Percentiles rank a stretch among this genome's conserved stretches.
Conservation (phyloP, 768 basidiomycete genomes). For the Tricholomella constricta region DNA sequence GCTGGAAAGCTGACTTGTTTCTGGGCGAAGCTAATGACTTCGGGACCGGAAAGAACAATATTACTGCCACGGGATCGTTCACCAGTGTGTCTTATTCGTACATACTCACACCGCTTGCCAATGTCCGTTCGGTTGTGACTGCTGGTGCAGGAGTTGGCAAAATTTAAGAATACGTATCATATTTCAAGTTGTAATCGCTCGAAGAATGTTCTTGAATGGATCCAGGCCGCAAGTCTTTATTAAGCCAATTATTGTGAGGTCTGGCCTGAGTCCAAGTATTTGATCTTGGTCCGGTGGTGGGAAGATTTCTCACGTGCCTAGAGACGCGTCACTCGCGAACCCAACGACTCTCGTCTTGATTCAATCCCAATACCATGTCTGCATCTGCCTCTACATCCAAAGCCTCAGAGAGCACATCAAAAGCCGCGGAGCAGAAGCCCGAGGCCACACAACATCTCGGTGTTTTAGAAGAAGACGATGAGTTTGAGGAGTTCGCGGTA, state of each 20-base stretch:
- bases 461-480: slow-evolving; percentile 95
- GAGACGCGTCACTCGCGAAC: slow-evolving; percentile 22
- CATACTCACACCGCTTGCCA: slow-evolving; percentile 18
- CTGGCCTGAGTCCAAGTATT: too few species aligned
- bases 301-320: slow-evolving; percentile 14
- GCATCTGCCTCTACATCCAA: slow-evolving; percentile 53
- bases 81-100: slow-evolving; percentile 23
- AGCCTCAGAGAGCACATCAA: slow-evolving; percentile 36
- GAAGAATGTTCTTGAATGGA: too few species aligned
- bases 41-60: slow-evolving; percentile 22
- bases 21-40: slow-evolving; percentile 18
- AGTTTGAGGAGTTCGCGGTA: slow-evolving; percentile 91
- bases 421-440: slow-evolving; percentile 45
- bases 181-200: not conserved
- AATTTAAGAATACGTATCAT: slow-evolving; percentile 5
- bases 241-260: too few species aligned
- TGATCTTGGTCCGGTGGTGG: too few species aligned
- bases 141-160: slow-evolving; percentile 22
- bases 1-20: not conserved
- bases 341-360: not conserved
- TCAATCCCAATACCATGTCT: slow-evolving; percentile 33
- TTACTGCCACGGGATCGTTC: slow-evolving; percentile 23
- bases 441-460: slow-evolving; percentile 70
- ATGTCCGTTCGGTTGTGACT: slow-evolving; percentile 16
- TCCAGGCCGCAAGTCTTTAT: too few species aligned